Evolutionary conservation across 306 rosid genomes (phyloP).

Genomic region (Medicago arabica): DNA sequence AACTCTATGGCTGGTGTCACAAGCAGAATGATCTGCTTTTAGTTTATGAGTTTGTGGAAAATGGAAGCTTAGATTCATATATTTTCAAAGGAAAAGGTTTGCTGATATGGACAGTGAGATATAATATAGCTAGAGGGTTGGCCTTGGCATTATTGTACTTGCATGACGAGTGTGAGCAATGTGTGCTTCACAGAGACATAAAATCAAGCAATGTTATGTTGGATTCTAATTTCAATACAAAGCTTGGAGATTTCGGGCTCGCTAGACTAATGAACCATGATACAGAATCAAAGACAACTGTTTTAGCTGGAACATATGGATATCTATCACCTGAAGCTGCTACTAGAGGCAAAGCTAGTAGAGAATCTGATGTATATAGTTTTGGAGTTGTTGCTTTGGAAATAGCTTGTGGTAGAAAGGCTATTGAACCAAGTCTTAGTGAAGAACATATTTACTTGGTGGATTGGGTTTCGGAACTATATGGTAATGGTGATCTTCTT

Average conservation of each 20-base stretch:
- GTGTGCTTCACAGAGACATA: constrained; percentile 52
- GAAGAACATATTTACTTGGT: constrained; percentile 36
- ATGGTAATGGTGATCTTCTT: constrained; percentile 16
- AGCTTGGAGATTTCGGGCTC: constrained; percentile 56
- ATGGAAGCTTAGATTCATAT: constrained; percentile 55
- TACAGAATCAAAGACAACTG: constrained; percentile 41
- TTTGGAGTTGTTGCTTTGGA: constrained; percentile 56
- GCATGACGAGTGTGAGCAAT: constrained; percentile 49
- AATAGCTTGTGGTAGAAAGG: constrained; percentile 50
- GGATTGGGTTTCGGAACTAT: constrained; percentile 50
- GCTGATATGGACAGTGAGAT: constrained; percentile 45
- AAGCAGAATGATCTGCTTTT: constrained; percentile 35
- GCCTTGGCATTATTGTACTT: constrained; percentile 48
- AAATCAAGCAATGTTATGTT: constrained; percentile 55
- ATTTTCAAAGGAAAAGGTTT: constrained; percentile 35
- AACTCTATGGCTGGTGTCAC: constrained; percentile 55
- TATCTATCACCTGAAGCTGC: constrained; percentile 52
- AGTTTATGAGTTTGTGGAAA: constrained; percentile 49
- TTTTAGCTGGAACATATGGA: constrained; percentile 48
- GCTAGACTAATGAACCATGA: constrained; percentile 45
- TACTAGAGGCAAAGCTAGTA: constrained; percentile 44
- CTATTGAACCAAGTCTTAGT: constrained; percentile 10
- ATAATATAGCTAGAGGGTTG: constrained; percentile 43
- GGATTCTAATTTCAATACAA: constrained; percentile 43
- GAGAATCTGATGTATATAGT: constrained; percentile 51